Conservation (phyloP, 1,284 basidiomycete genomes). For the Ustilago bromivora region DNA sequence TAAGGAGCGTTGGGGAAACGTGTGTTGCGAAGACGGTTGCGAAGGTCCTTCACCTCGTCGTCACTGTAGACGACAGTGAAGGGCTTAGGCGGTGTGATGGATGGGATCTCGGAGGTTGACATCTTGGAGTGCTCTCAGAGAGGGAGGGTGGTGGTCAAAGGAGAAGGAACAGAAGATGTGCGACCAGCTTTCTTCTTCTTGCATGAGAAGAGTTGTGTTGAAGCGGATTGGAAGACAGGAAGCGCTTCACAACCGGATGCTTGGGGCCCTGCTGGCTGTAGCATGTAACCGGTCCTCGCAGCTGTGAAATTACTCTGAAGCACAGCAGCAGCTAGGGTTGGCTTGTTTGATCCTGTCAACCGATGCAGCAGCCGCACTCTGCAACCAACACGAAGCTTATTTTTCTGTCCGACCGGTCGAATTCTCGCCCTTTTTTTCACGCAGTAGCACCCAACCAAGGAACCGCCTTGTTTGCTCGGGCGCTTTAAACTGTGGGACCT, state of each 20-base stretch:
- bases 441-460: background rate
- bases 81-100: slow-evolving; percentile 48
- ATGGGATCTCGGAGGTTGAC: slow-evolving; percentile 27
- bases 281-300: slow-evolving; percentile 9
- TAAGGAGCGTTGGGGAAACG: slow-evolving; percentile 43
- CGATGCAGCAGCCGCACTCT: background rate
- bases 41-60: slow-evolving; percentile 43
- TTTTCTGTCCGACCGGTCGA: slow-evolving; percentile 6
- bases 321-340: background rate
- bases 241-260: background rate
- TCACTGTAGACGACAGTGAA: slow-evolving; percentile 49
- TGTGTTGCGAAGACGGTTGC: slow-evolving; percentile 44
- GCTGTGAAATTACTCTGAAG: background rate
- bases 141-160: background rate
- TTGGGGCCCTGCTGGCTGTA: background rate
- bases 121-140: background rate
- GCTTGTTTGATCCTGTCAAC: slow-evolving; percentile 5
- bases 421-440: slow-evolving; percentile 3
- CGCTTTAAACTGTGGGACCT: background rate
- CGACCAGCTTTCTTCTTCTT: slow-evolving; percentile 1
- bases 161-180: background rate
- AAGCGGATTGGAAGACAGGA: background rate
- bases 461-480: slow-evolving; percentile 2
- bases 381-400: background rate
- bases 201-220: background rate